Evolutionary conservation across 768 basidiomycete species (phyloP).

Genomic region (Heimioporus sp.): DNA sequence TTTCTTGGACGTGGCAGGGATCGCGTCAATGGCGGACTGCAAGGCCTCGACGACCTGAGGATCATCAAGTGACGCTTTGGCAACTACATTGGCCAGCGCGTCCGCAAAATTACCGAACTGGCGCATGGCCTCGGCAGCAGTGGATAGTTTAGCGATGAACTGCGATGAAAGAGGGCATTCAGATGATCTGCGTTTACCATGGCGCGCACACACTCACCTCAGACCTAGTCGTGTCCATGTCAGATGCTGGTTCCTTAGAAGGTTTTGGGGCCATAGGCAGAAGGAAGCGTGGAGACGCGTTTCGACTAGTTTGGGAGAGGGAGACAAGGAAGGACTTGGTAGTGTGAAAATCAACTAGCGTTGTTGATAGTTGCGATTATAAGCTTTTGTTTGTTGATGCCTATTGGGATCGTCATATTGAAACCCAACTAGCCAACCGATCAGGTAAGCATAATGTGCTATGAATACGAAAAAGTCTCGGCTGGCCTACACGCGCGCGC

Average conservation of each 20-base stretch:
- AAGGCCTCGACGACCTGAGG: conserved; percentile 27
- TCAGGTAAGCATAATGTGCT: conserved; percentile 28
- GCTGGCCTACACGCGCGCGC: conserved; percentile 5
- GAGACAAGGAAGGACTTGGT: conserved; percentile 39
- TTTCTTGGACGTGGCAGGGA: conserved; percentile 42
- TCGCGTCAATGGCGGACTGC: conserved; percentile 31
- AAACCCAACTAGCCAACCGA: conserved; percentile 34
- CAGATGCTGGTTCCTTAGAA: conserved; percentile 23
- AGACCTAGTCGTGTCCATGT: conserved; percentile 27
- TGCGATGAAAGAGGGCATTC: conserved; percentile 30
- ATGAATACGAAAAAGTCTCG: conserved; percentile 17
- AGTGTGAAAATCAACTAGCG: conserved; percentile 37
- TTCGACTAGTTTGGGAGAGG: conserved; percentile 19
- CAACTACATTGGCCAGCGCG: conserved; percentile 50
- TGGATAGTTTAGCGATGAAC: conserved; percentile 54
- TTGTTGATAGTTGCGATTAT: conserved; percentile 40
- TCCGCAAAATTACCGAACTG: conserved; percentile 62
- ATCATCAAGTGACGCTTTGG: conserved; percentile 35
- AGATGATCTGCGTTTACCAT: conserved; percentile 11
- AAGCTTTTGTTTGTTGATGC: conserved; percentile 40
- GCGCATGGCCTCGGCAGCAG: conserved; percentile 63
- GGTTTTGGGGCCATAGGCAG: conserved; percentile 25
- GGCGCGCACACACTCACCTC: conserved; percentile 27
- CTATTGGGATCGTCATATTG: conserved; percentile 36
- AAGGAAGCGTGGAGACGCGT: conserved; percentile 23